Evolutionary conservation across 1,284 basidiomycete species (phyloP).

Genomic region (Porogramme epimiltina): DNA sequence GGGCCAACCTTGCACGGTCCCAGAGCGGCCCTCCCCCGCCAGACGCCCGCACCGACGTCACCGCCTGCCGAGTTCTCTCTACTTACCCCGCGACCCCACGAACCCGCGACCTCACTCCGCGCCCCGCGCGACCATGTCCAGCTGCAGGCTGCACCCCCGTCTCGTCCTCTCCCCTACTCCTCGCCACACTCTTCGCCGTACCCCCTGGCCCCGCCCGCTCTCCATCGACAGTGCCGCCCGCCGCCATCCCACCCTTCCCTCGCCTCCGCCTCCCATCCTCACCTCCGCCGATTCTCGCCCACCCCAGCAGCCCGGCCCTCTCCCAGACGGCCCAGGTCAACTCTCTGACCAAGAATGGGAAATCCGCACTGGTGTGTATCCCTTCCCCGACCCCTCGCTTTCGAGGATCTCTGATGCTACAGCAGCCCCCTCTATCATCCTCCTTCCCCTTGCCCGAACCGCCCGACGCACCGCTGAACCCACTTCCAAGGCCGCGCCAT

Average conservation of each 20-base stretch:
- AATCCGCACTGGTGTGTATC: slow-evolving; percentile 57
- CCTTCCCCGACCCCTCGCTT: background rate
- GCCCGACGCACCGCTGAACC: no score
- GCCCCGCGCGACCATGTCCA: background rate
- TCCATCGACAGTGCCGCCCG: no score
- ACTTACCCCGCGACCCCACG: background rate
- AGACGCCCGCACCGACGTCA: background rate
- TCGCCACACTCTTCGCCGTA: background rate
- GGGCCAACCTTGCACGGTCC: no score
- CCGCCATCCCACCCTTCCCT: background rate
- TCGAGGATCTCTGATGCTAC: slow-evolving; percentile 17
- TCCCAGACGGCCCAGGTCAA: slow-evolving; percentile 12
- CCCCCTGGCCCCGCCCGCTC: background rate
- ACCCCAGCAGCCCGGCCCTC: background rate
- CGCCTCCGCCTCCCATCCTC: slow-evolving; percentile 1
- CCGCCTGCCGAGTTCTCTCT: background rate
- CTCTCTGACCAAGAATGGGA: slow-evolving; percentile 61
- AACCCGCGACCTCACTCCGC: background rate
- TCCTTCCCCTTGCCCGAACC: no score
- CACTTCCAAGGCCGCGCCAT: slow-evolving; percentile 72
- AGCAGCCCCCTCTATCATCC: slow-evolving; percentile 1
- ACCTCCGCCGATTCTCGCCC: background rate
- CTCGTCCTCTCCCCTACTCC: background rate
- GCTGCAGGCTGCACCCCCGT: no score
- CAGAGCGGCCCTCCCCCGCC: no score